Evolutionary conservation across 352 stramenopile species (phyloP).

Genomic region (Phytopythium mirpurense): DNA sequence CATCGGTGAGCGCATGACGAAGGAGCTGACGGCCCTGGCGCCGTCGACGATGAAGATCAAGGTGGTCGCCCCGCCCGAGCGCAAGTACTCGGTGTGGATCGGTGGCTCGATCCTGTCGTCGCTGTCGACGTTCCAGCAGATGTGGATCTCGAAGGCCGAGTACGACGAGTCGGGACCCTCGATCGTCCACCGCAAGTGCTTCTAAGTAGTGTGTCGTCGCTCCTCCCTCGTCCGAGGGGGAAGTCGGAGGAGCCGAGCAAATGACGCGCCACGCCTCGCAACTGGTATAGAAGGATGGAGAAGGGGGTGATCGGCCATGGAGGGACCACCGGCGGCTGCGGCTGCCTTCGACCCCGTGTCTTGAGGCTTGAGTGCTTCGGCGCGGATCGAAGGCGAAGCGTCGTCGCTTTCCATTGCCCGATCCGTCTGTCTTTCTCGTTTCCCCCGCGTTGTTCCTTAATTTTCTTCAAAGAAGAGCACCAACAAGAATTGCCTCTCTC

Average conservation of each 20-base stretch:
- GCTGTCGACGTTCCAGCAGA: slow-evolving; percentile 4
- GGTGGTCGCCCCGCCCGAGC: slow-evolving; percentile 90
- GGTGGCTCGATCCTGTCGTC: slow-evolving; percentile 88
- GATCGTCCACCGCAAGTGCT: slow-evolving; percentile 72
- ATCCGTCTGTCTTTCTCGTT: slow-evolving; percentile 14
- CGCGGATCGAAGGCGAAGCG: slow-evolving; percentile 1
- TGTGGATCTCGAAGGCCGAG: slow-evolving; percentile 3
- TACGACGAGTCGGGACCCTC: not conserved
- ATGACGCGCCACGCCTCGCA: slow-evolving; percentile 2
- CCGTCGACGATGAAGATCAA: slow-evolving; percentile 95
- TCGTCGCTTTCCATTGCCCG: slow-evolving; percentile 13
- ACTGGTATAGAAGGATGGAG: slow-evolving; percentile 28
- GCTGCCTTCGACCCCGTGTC: not conserved
- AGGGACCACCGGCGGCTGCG: not conserved
- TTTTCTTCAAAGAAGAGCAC: slow-evolving; percentile 7
- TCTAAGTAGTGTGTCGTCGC: slow-evolving; percentile 40
- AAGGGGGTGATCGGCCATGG: not conserved
- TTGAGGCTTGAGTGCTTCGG: slow-evolving; percentile 60
- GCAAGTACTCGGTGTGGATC: slow-evolving; percentile 98
- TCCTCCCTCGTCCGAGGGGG: not conserved
- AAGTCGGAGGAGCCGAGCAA: slow-evolving; percentile 3
- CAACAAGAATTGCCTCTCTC: slow-evolving; percentile 1
- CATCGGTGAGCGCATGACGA: slow-evolving; percentile 93
- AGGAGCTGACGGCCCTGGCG: slow-evolving; percentile 87
- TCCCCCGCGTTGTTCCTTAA: not conserved